phyloP scores from a whole-genome alignment of 2,329 filamentous ascomycete species.

The Gnomoniopsis sp. region DNA sequence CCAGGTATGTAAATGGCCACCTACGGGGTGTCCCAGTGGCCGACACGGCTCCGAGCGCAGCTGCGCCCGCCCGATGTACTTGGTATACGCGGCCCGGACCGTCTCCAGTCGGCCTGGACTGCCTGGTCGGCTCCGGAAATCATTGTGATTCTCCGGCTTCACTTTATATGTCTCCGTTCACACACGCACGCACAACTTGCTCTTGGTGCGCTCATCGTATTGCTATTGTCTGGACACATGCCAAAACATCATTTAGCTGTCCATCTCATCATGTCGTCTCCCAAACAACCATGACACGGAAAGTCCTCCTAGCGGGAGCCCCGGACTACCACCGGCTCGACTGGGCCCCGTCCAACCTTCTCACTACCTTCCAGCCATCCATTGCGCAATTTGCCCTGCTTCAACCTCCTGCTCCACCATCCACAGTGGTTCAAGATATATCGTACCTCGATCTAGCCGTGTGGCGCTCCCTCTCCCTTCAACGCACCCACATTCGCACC shows the following conservation, averaged over 20 bases:
- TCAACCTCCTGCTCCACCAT: constrained; percentile 17
- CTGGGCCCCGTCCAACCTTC: constrained; percentile 51
- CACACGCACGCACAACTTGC: not conserved
- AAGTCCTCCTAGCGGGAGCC: constrained; percentile 47
- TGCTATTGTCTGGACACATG: no score
- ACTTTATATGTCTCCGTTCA: not conserved
- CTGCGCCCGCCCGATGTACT: not conserved
- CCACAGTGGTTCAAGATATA: constrained; percentile 17
- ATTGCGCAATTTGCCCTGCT: constrained; percentile 35
- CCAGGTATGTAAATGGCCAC: not conserved
- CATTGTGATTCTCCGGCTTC: not conserved
- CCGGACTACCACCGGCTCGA: constrained; percentile 50
- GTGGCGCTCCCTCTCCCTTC: constrained; percentile 55
- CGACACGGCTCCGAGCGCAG: not conserved
- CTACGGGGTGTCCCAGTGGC: not conserved
- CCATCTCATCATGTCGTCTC: not conserved
- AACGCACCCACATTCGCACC: constrained; percentile 42
- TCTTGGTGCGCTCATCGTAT: not conserved
- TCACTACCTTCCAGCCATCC: constrained; percentile 40
- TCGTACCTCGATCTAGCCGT: constrained; percentile 30
- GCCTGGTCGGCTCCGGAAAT: not conserved
- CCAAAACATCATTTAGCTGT: not conserved
- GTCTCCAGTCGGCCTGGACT: not conserved
- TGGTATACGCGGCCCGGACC: not conserved
- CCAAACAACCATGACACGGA: constrained; percentile 25